Evolutionary conservation across 2,329 filamentous ascomycete genomes (phyloP).

Genomic region (Rhynchosporium agropyri): DNA sequence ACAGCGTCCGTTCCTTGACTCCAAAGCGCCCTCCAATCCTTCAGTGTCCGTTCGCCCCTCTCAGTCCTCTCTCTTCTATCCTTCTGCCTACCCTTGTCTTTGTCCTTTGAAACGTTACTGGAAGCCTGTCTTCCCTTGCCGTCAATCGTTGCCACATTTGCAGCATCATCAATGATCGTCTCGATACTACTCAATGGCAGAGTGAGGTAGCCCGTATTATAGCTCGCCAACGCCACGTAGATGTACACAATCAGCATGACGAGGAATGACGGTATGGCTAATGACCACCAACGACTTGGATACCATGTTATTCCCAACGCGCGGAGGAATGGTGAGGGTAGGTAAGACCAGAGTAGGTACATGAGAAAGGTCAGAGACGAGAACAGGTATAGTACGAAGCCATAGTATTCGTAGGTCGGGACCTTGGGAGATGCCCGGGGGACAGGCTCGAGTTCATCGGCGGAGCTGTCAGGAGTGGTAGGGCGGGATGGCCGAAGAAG

Average conservation of each 20-base stretch:
- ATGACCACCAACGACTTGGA: slow-evolving; percentile 95
- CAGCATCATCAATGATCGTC: slow-evolving; percentile 89
- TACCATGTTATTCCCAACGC: slow-evolving; percentile 96
- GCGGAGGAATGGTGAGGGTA: slow-evolving; percentile 89
- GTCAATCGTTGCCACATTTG: slow-evolving; percentile 82
- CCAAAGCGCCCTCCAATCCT: slow-evolving; percentile 81
- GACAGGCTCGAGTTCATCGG: slow-evolving; percentile 77
- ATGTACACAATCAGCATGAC: slow-evolving; percentile 90
- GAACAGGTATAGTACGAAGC: slow-evolving; percentile 94
- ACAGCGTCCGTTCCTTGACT: slow-evolving; percentile 93
- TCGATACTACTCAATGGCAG: slow-evolving; percentile 78
- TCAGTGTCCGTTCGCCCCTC: slow-evolving; percentile 26
- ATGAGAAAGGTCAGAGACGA: slow-evolving; percentile 78
- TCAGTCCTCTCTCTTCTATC: slow-evolving; percentile 41
- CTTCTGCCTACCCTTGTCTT: slow-evolving; percentile 45
- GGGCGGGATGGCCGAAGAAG: slow-evolving; percentile 89
- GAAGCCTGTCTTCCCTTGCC: slow-evolving; percentile 58
- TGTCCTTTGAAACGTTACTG: slow-evolving; percentile 38
- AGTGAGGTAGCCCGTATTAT: slow-evolving; percentile 89
- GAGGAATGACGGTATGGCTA: slow-evolving; percentile 87
- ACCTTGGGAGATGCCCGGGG: slow-evolving; percentile 89
- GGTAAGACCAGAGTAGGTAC: slow-evolving; percentile 75
- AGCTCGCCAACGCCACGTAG: slow-evolving; percentile 87
- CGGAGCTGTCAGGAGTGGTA: slow-evolving; percentile 88
- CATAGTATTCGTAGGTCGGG: slow-evolving; percentile 99